phyloP scores from a whole-genome alignment of 305 asterid species.

The Stenogyne calaminthoides region DNA sequence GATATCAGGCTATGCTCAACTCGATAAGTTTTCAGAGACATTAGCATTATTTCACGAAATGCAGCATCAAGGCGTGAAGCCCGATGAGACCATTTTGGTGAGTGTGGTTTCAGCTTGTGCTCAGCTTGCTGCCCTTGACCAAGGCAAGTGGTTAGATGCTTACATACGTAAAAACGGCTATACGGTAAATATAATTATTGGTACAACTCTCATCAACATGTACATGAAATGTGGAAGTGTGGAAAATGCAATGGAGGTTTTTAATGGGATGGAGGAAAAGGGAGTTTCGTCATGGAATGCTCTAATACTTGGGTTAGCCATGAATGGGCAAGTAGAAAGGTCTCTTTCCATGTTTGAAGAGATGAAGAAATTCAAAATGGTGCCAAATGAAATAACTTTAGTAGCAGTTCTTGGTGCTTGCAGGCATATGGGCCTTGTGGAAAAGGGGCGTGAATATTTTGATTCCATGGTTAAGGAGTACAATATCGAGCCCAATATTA shows the following conservation, averaged over 20 bases:
- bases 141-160: conserved; percentile 82
- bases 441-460: conserved; percentile 64
- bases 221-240: conserved; percentile 91
- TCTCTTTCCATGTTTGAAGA: conserved; percentile 69
- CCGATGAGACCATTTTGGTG: conserved; percentile 83
- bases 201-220: conserved; percentile 82
- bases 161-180: conserved; percentile 64
- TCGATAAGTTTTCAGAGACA: conserved; percentile 45
- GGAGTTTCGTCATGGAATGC: conserved; percentile 89
- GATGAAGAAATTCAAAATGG: conserved; percentile 53
- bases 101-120: conserved; percentile 82
- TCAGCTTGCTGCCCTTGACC: conserved; percentile 74
- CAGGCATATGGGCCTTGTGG: conserved; percentile 78
- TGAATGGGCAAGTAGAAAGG: conserved; percentile 67
- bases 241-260: conserved; percentile 70
- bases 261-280: conserved; percentile 60
- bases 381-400: conserved; percentile 76
- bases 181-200: conserved; percentile 59
- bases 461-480: conserved; percentile 58
- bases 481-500: conserved; percentile 66
- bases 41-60: conserved; percentile 67
- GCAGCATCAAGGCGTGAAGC: conserved; percentile 58
- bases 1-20: conserved; percentile 79
- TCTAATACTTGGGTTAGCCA: conserved; percentile 78
- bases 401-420: conserved; percentile 90